phyloP scores from a whole-genome alignment of 441 rosid genomes.

The Rhodomyrtus psidioides region DNA sequence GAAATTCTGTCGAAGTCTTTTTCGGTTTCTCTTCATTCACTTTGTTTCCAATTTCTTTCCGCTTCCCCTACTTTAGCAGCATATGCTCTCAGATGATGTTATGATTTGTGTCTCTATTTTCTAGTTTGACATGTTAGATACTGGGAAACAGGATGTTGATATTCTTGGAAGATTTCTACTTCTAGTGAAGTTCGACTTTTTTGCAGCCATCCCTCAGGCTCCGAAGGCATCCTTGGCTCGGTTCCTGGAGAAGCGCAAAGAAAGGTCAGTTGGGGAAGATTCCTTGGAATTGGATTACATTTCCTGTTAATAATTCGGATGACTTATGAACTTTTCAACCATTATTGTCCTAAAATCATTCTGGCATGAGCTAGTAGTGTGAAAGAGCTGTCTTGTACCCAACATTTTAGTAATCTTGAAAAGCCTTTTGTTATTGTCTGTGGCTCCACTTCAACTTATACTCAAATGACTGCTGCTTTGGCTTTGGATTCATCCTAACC shows the following conservation, averaged over 20 bases:
- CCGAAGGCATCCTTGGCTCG: conserved; percentile 87
- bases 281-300: neutral
- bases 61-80: neutral
- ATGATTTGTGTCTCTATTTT: neutral
- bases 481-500: neutral
- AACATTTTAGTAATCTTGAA: neutral
- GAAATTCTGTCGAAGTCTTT: neutral
- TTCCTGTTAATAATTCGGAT: neutral
- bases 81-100: neutral
- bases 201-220: conserved; percentile 64
- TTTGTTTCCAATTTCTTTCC: neutral
- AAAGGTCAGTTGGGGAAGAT: conserved; percentile 37
- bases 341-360: neutral
- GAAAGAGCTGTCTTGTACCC: neutral
- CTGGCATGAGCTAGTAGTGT: neutral
- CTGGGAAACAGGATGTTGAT: neutral
- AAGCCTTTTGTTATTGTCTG: neutral
- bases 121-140: neutral
- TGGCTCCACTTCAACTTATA: neutral
- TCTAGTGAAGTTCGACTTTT: neutral
- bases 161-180: neutral
- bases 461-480: neutral
- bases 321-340: neutral
- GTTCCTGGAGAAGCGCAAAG: conserved; percentile 93
- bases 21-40: neutral